Base-by-base conservation (phyloP, 805 yeast species). In the Yarrowia osloensis region DNA sequence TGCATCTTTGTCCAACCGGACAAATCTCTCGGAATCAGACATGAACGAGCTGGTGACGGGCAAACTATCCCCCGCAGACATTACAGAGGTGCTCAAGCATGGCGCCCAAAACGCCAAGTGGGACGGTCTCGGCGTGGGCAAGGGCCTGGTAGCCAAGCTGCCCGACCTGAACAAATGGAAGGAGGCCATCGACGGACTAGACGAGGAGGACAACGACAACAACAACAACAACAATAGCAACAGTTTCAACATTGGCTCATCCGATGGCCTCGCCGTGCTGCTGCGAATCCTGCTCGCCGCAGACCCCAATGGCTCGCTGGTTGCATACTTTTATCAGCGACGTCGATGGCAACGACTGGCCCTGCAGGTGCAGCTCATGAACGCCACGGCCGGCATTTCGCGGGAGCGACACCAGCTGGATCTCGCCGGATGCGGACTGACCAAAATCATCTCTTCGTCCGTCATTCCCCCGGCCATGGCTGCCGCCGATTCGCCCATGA, bases 401-500 rank as follows among this genome's bases (percentile, higher is more conserved):
- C 54, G 66, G 19, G 66, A 61, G 54, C 66, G 66, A 44, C 66
- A 61, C 54, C 52, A 61, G 52, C 52, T 61, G 31, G 54, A 61
- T 12, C 54, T 61, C 17, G 66, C 54, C 9, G 66, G 54, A 21
- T 44, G 54, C 12, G 54, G 66, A 4, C 66, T 61, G 4, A 13
- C 52, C 33, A 61, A 61, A 22, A 61, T 61, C 54, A 61, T 61
- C 24, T 61, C 66, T 15, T 12, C 66, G 26, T 59, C 65, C n/a
- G 52, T 42, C 17, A 37, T 59, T 9, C 62, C 62, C 17, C 46
- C 62, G n/a, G 62, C 62, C 46, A 54, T 22, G 65, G 47, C 31
- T 57, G 47, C 68, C 8, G 31, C 66, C 4, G 54, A 61, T 37
- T 65, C 70, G 62, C 66, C 50, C 54, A 40, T 68, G 42, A 67